Base-by-base conservation (phyloP, 805 yeast species). In the Peterozyma toletana region DNA sequence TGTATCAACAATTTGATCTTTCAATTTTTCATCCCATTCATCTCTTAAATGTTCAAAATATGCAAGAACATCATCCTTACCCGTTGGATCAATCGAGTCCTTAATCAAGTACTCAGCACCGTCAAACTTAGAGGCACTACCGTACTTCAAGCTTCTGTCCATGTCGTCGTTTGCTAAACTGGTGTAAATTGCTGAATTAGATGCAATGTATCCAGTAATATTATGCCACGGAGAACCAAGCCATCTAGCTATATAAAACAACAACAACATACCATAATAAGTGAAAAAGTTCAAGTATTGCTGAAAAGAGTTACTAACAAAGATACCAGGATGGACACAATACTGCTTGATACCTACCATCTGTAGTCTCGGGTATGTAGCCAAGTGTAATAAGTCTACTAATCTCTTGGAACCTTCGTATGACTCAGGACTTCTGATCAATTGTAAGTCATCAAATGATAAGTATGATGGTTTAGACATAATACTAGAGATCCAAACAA, bases 391-490 rank as follows among this genome's bases (percentile, higher is more conserved):
- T 44, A 90, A 70, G 60, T 93, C 98, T 35, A 91, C 81, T 50
- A 84, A 67, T 55, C 96, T 71, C 57, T 93, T 93, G 2, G 97
- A 88, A 10, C 96, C 96, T 60, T 91, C 98, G 58, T 93, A 93
- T 6, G 96, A 79, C 40, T 75, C 77, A 39, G 70, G 70, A 14
- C 84, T 71, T 50, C 73, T 58, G 34, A 86, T 50, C 48, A 90
- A 67, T 58, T 89, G 86, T 35, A 91, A 62, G 55, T 93, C 98
- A 38, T 83, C 66, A 45, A 80, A 70, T 15, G 91, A 80, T 33
- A 91, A 68, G 57, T 77, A 80, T 49, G 80, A 77, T 2, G 96
- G 85, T 44, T 75, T 76, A 0, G 96, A 80, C 80, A 88, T 86
- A 36, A 86, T 66, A 38, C 95, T 83, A 2, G 95, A 82, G 34